Percentiles rank a stretch among this genome's conserved stretches.
phyloP scores from a whole-genome alignment of 2,329 filamentous ascomycete species.

The Aspergillus fumigatiaffinis region DNA sequence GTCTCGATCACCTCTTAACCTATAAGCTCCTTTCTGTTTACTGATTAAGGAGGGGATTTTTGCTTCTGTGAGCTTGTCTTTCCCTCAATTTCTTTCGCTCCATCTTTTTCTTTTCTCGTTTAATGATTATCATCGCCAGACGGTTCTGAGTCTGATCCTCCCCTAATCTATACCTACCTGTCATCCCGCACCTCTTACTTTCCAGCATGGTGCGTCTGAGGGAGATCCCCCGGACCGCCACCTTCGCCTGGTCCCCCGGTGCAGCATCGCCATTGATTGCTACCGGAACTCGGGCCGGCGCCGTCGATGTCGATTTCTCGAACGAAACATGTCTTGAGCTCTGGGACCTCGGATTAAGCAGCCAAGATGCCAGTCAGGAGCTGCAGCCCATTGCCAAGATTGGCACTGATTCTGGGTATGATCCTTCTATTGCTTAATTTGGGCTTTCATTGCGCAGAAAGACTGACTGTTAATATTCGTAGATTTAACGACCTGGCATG shows the following conservation, averaged over 20 bases:
- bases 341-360: constrained; percentile 87
- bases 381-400: constrained; percentile 81
- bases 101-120: constrained; percentile 11
- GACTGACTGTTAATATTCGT: constrained; percentile 15
- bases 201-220: constrained; percentile 84
- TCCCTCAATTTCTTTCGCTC: constrained; percentile 5
- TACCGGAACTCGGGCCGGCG: constrained; percentile 90
- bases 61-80: constrained; percentile 8
- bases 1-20: constrained; percentile 21
- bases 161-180: constrained; percentile 20
- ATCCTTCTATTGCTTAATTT: neutral
- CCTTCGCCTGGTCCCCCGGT: constrained; percentile 93
- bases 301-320: constrained; percentile 95
- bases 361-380: constrained; percentile 70
- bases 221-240: constrained; percentile 93
- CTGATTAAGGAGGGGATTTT: constrained; percentile 26
- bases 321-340: constrained; percentile 95
- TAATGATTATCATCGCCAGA: constrained; percentile 13
- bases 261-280: constrained; percentile 75
- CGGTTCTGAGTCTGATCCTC: constrained; percentile 13
- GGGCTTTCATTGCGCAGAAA: constrained; percentile 12
- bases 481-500: constrained; percentile 98
- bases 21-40: constrained; percentile 25
- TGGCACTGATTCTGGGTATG: constrained; percentile 82
- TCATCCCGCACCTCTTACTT: constrained; percentile 16